Base-by-base conservation (phyloP, 2,329 filamentous ascomycete species). In the Trichocomaceae sp. region DNA sequence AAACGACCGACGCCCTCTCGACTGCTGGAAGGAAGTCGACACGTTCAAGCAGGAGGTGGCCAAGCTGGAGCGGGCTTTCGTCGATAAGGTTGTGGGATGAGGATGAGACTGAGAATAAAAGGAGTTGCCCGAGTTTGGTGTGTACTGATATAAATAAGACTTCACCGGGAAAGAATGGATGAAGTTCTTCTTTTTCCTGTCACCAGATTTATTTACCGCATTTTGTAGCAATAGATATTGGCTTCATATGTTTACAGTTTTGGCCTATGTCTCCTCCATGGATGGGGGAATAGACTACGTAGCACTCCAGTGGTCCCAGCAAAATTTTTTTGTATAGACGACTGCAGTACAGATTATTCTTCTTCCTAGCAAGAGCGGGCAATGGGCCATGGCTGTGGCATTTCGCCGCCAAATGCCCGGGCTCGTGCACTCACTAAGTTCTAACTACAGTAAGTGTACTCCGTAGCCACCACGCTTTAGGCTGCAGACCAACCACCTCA, bases 1-100 rank as follows among this genome's bases (percentile, higher is more conserved):
- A 66, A 86, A 96, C 71, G 91, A 96, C 73, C 80, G 90, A 60
- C 82, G 90, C 71, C 91, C 92, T 69, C 77, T 96, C 68, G 88
- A 96, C 77, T 97, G 92, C 80, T 96, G 88, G 87, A 81, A 85
- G 73, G 90, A 96, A 81, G 90, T 96, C 22, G 87, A 95, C 76
- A 79, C 78, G 19, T 97, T 97, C 73, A 95, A 91, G 82, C 81
- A 82, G 64, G 89, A 95, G 79, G 91, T 97, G 50, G 83, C 87
- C 63, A 84, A 83, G 75, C 72, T 96, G 73, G 92, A 96, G 81
- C 86, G 83, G 74, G 79, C 79, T 23, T 97, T 95, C 83, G 89
- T 96, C 35, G 86, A 95, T 68, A 89, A 85, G 75, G 84, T 95
- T 64, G 69, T 75, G 54, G 71, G 71, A 62, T 74, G 67, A 48